These are phyloP conservation scores for Pythium sp. DNA, from an alignment of 352 stramenopile genomes.

Conservation along the genomic window DNA sequence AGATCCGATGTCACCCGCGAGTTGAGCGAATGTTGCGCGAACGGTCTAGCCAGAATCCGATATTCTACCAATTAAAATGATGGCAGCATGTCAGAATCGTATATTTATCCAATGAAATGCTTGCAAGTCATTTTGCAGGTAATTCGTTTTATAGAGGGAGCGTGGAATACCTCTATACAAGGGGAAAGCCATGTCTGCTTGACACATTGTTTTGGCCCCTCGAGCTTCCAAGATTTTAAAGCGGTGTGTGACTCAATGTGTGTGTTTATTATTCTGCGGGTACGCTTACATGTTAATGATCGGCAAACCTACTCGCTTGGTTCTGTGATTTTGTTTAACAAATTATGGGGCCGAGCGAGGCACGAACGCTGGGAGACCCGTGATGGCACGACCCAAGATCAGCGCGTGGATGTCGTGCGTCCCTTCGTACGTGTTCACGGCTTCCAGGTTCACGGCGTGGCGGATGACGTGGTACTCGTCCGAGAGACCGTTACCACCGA, in stretches of 20 bases:
- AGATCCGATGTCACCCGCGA: slow-evolving; percentile 4
- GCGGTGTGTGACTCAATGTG: background rate
- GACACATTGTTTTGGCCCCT: background rate
- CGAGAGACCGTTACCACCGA: slow-evolving; percentile 97
- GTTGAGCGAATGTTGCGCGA: slow-evolving; percentile 11
- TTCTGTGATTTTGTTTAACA: background rate
- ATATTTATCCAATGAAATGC: too few relatives aligned
- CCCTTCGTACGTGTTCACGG: slow-evolving; percentile 99
- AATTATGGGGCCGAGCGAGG: slow-evolving; percentile 72
- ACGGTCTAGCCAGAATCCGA: background rate
- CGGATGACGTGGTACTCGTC: slow-evolving; percentile 99
- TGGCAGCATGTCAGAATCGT: too few relatives aligned
- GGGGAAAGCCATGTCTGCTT: background rate
- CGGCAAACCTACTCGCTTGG: background rate
- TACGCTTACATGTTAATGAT: background rate
- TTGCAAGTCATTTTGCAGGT: too few relatives aligned
- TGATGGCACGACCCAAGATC: slow-evolving; percentile 97
- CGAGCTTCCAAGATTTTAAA: background rate
- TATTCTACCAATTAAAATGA: too few relatives aligned
- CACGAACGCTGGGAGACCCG: slow-evolving; percentile 94
- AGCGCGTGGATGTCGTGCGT: slow-evolving; percentile 98
- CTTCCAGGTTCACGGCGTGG: slow-evolving; percentile 97
- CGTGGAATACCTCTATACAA: background rate
- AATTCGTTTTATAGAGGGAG: background rate
- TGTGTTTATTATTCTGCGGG: background rate